These are phyloP conservation scores for Setaria italica DNA, from an alignment of 202 grass and related monocot species.

Conservation along the genomic window DNA sequence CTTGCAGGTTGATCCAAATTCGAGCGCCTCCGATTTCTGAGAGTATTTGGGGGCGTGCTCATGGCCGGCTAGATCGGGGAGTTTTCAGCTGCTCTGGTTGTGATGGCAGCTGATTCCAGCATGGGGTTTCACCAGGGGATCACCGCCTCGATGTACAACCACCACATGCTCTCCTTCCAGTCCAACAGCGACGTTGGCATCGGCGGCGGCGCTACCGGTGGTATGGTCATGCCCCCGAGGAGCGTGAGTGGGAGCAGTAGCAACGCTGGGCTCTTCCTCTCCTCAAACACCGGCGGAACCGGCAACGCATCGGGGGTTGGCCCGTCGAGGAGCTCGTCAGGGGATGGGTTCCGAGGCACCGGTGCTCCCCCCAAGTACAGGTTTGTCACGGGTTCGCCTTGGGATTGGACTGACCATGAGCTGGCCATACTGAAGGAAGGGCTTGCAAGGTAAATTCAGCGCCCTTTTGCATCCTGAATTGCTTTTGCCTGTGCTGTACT, in stretches of 20 bases:
- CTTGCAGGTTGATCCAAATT: conserved; percentile 57
- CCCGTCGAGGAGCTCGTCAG: conserved; percentile 60
- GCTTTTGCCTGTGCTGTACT: conserved; percentile 18
- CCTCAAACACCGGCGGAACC: conserved; percentile 48
- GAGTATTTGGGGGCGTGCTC: conserved; percentile 18
- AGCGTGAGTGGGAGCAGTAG: conserved; percentile 49
- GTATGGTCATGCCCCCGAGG: conserved; percentile 46
- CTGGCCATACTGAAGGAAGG: conserved; percentile 75
- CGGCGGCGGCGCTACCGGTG: conserved; percentile 32
- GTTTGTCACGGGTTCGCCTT: conserved; percentile 68
- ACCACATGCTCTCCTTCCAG: conserved; percentile 93
- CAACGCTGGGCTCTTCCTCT: conserved; percentile 51
- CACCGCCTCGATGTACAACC: conserved; percentile 69
- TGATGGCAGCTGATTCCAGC: conserved; percentile 86
- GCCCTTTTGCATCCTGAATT: neutral
- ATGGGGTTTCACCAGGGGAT: conserved; percentile 85
- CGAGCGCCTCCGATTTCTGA: neutral
- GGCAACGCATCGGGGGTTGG: conserved; percentile 48
- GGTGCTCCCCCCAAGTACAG: conserved; percentile 56
- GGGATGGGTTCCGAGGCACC: conserved; percentile 39
- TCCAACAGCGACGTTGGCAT: conserved; percentile 53
- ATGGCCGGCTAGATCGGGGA: conserved; percentile 47
- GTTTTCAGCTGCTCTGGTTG: conserved; percentile 26
- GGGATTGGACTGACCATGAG: conserved; percentile 76
- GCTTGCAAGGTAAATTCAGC: conserved; percentile 59